A percentile compares a stretch with the other conserved stretches of the same genome.
phyloP scores from a whole-genome alignment of 148 eudicot species.

The Arctostaphylos glauca region DNA sequence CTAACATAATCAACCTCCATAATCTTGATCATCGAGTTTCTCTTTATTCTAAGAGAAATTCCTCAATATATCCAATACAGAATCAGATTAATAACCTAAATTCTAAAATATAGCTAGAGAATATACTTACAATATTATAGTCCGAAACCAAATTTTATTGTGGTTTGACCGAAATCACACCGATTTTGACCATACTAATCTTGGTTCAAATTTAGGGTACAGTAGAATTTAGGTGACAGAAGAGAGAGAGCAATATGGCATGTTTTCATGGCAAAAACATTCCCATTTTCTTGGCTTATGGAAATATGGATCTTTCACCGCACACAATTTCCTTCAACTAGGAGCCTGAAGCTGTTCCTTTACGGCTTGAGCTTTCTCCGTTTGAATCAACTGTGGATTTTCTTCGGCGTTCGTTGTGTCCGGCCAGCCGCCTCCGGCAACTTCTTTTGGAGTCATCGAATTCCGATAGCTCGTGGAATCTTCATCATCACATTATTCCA shows the following conservation, averaged over 20 bases:
- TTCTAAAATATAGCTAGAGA: not conserved
- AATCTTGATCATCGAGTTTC: not conserved
- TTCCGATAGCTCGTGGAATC: slow-evolving; percentile 52
- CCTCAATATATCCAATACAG: not conserved
- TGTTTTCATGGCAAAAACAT: not conserved
- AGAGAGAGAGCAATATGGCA: slow-evolving; percentile 40
- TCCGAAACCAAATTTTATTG: not conserved
- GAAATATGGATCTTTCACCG: slow-evolving; percentile 19
- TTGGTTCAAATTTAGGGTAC: not conserved
- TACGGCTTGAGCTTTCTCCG: slow-evolving; percentile 25
- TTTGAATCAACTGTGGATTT: slow-evolving; percentile 28
- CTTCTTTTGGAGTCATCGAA: slow-evolving; percentile 51
- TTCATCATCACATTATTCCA: slow-evolving; percentile 12
- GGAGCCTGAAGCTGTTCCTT: slow-evolving; percentile 6
- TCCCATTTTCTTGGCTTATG: slow-evolving; percentile 26
- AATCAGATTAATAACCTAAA: not conserved
- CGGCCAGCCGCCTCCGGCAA: slow-evolving; percentile 46
- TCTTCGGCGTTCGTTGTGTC: slow-evolving; percentile 50
- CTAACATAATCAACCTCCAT: not conserved
- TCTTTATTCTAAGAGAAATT: not conserved
- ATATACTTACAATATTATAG: not conserved
- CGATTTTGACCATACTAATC: not conserved
- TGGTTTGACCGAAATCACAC: not conserved
- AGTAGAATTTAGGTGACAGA: slow-evolving; percentile 26
- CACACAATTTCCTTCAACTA: slow-evolving; percentile 24